Conservation (phyloP, 1,139 yeast genomes). For the Candida tropicalis region DNA sequence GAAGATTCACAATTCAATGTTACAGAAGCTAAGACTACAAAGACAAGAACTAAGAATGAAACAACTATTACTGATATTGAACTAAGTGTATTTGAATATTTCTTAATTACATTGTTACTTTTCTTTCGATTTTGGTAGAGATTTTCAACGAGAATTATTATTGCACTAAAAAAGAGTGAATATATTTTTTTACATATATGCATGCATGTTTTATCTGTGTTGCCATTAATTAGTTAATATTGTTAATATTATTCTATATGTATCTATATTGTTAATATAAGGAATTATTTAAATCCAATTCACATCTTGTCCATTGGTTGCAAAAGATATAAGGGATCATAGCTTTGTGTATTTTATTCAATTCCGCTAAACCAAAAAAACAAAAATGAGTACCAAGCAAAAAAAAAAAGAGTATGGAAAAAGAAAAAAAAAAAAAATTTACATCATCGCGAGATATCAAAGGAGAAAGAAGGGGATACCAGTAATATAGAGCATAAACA, state of each 20-base stretch:
- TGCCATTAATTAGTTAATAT: too few relatives aligned
- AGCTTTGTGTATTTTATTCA: too few relatives aligned
- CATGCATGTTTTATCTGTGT: too few relatives aligned
- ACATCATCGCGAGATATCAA: slow-evolving; percentile 2
- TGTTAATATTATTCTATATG: too few relatives aligned
- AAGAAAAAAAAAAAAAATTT: slow-evolving; percentile 4
- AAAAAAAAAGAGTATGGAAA: neutral
- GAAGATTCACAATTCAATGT: neutral
- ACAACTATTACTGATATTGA: neutral
- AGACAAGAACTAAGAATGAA: neutral
- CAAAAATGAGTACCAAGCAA: neutral
- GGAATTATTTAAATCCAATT: too few relatives aligned
- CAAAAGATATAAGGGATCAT: too few relatives aligned
- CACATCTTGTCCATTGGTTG: too few relatives aligned
- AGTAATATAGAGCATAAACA: neutral
- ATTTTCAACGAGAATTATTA: neutral
- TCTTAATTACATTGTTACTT: slow-evolving; percentile 1
- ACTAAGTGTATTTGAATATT: neutral
- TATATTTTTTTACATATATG: too few relatives aligned
- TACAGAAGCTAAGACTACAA: neutral
- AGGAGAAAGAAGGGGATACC: neutral
- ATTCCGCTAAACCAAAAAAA: too few relatives aligned
- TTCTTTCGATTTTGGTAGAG: slow-evolving; percentile 1
- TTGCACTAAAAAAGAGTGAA: too few relatives aligned
- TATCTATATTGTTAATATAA: too few relatives aligned